Conservation (phyloP, 352 stramenopile genomes). For the Globisporangium radiosum region DNA sequence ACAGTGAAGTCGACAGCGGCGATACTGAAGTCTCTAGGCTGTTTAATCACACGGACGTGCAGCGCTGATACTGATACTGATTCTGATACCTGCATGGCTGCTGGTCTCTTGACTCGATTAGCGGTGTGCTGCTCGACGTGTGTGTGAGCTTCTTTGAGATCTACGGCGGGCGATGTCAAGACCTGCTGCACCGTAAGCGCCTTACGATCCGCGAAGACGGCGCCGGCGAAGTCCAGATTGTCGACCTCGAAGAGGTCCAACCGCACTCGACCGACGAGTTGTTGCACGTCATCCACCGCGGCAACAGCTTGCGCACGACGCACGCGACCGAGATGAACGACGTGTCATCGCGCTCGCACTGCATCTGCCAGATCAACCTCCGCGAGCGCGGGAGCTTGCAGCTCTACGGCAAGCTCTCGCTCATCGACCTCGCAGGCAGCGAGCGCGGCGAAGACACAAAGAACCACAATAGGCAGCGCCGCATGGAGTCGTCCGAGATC, state of each 20-base stretch:
- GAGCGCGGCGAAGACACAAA: slow-evolving; percentile 95
- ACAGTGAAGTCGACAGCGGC: too few species aligned
- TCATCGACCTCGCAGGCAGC: slow-evolving; percentile 96
- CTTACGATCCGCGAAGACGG: slow-evolving; percentile 94
- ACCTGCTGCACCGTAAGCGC: slow-evolving; percentile 88
- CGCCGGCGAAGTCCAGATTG: slow-evolving; percentile 92
- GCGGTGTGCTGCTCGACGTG: slow-evolving; percentile 69
- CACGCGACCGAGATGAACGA: slow-evolving; percentile 96
- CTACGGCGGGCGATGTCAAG: slow-evolving; percentile 94
- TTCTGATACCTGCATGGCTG: not conserved
- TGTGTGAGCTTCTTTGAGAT: slow-evolving; percentile 97
- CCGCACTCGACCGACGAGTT: slow-evolving; percentile 85
- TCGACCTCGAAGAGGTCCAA: slow-evolving; percentile 91
- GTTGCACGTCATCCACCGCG: slow-evolving; percentile 90
- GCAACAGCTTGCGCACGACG: slow-evolving; percentile 92
- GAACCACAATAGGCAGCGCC: slow-evolving; percentile 88
- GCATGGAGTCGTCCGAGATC: slow-evolving; percentile 96
- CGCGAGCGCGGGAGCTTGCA: slow-evolving; percentile 38
- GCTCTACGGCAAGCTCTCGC: slow-evolving; percentile 87
- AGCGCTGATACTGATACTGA: too few species aligned
- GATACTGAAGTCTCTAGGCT: too few species aligned
- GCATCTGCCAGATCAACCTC: slow-evolving; percentile 93
- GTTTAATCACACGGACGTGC: not conserved
- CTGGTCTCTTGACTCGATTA: slow-evolving; percentile 6
- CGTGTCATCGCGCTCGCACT: slow-evolving; percentile 91